Percentiles rank a stretch among this genome's conserved stretches.
These are phyloP conservation scores for Coniochaeta prunicola DNA, from an alignment of 2,329 filamentous ascomycete genomes.

Conservation along the genomic window DNA sequence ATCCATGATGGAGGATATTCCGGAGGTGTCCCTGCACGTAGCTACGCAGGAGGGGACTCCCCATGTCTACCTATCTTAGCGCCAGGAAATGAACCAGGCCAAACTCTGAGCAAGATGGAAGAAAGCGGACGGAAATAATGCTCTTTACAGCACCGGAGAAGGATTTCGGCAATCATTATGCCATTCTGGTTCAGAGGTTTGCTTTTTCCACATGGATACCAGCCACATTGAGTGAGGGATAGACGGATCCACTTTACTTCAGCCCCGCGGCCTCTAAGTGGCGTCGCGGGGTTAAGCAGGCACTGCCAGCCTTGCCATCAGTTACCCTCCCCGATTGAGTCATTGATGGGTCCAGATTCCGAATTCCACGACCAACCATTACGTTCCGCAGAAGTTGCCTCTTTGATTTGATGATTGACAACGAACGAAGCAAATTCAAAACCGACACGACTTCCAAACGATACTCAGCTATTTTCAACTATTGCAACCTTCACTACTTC, in stretches of 20 bases:
- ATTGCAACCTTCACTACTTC: not conserved
- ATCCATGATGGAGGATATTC: too few species aligned
- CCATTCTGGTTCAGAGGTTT: too few species aligned
- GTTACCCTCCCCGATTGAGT: slow-evolving; percentile 4
- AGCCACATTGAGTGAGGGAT: not conserved
- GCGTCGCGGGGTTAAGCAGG: not conserved
- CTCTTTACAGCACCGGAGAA: too few species aligned
- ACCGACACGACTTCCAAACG: not conserved
- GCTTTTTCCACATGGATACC: not conserved
- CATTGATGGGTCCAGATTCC: slow-evolving; percentile 2
- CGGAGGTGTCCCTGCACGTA: too few species aligned
- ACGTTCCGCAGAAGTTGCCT: slow-evolving; percentile 2
- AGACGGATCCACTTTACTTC: not conserved
- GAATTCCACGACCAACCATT: slow-evolving; percentile 4
- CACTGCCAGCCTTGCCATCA: not conserved
- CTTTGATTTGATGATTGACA: not conserved
- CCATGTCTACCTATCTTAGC: too few species aligned
- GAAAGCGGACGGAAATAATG: too few species aligned
- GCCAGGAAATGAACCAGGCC: too few species aligned
- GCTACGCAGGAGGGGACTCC: too few species aligned
- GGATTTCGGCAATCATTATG: too few species aligned
- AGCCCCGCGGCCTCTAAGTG: not conserved
- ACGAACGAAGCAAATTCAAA: not conserved
- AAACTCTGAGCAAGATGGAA: too few species aligned
- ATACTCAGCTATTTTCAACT: not conserved